phyloP scores from a whole-genome alignment of 345 rosid genomes.

The Excoecaria cochinchinensis region DNA sequence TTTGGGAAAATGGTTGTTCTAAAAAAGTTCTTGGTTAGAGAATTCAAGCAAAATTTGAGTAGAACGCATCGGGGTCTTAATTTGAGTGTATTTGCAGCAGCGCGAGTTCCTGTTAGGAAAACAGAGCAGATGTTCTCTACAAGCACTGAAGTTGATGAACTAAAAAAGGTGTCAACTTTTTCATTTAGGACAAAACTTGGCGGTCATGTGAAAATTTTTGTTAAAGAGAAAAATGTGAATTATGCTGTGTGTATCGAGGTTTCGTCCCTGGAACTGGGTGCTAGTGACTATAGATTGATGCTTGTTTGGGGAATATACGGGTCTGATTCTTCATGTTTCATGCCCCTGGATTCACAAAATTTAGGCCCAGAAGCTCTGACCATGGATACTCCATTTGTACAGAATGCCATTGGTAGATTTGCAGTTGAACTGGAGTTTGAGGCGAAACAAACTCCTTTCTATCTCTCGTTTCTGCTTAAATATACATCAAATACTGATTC shows the following conservation, averaged over 20 bases:
- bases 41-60: slow-evolving; percentile 20
- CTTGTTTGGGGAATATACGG: slow-evolving; percentile 69
- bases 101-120: slow-evolving; percentile 47
- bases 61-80: slow-evolving; percentile 18
- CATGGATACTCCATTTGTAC: slow-evolving; percentile 46
- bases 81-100: slow-evolving; percentile 43
- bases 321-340: slow-evolving; percentile 57
- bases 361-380: slow-evolving; percentile 38
- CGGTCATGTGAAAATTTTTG: slow-evolving; percentile 61
- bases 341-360: slow-evolving; percentile 45
- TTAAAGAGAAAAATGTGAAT: slow-evolving; percentile 50
- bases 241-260: slow-evolving; percentile 58
- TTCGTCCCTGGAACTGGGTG: slow-evolving; percentile 44
- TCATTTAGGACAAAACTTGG: slow-evolving; percentile 71
- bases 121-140: slow-evolving; percentile 37
- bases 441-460: slow-evolving; percentile 61
- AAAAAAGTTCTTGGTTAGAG: slow-evolving; percentile 27
- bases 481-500: slow-evolving; percentile 27
- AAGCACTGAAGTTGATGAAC: slow-evolving; percentile 36
- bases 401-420: slow-evolving; percentile 39
- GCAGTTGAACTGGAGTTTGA: slow-evolving; percentile 68
- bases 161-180: slow-evolving; percentile 46
- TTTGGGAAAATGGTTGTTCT: slow-evolving; percentile 28
- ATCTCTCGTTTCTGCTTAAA: slow-evolving; percentile 73
- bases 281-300: slow-evolving; percentile 38